Base-by-base conservation (phyloP, 2,329 filamentous ascomycete genomes). In the Colletotrichum liaoningense region DNA sequence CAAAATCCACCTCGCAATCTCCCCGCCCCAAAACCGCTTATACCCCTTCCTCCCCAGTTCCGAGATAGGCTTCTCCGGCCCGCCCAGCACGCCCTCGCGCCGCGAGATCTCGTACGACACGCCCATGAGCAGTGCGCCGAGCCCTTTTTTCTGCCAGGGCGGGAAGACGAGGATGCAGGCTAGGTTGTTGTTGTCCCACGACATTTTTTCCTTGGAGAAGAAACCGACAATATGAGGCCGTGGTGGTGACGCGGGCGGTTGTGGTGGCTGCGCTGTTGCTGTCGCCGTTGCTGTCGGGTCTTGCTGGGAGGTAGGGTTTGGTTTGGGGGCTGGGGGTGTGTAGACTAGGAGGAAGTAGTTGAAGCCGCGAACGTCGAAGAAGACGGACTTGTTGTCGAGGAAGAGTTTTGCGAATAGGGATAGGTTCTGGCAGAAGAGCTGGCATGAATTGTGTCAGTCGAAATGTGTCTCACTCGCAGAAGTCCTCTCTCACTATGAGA, bases 141-240 rank as follows among this genome's bases (percentile, higher is more conserved):
- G 88, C 1, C 96, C 95, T 76, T 95, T 95, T 75, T 93, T 92
- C 83, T 98, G 96, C 91, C 96, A 98, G 0, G 97, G 97, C 1
- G 97, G 97, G 79, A 98, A 98, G 19, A 98, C 90, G 7, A 98
- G 88, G 77, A 99, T 99, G 81, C 97, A 99, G 1, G 97, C 97
- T 5, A 99, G 88, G 77, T 98, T 99, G 83, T 99, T 98, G 79
- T 96, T 95, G 79, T 99, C 97, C 96, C 97, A 99, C 4, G 95
- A 98, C 87, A 98, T 93, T 82, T 98, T 98, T 83, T 99, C 97
- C 81, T 99, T 98, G 75, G 94, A 97, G 86, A 98, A 99, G 88
- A 98, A 98, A n/a, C 97, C 97, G 1, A 96, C 90, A 35, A 98
- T 92, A 79, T 93, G 91, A 24, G 83, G 79, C 54, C 82, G 80